phyloP scores from a whole-genome alignment of 2,329 filamentous ascomycete genomes.

The Paecilomyces fulvus region DNA sequence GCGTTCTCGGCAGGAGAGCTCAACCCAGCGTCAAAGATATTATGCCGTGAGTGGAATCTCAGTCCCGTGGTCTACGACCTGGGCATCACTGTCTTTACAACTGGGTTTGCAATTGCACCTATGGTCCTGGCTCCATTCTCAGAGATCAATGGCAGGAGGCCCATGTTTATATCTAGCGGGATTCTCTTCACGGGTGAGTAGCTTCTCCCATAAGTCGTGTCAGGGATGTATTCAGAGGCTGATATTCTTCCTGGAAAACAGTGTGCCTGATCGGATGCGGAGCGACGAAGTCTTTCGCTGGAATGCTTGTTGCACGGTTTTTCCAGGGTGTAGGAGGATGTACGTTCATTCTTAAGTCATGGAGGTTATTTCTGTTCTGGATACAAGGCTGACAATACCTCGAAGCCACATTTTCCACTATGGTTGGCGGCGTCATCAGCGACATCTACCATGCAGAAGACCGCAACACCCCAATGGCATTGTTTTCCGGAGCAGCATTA shows the following conservation, averaged over 20 bases:
- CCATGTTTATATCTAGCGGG: conserved; percentile 70
- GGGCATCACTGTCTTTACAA: conserved; percentile 74
- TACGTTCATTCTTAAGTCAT: conserved; percentile 33
- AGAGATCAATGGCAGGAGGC: conserved; percentile 36
- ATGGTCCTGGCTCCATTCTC: conserved; percentile 49
- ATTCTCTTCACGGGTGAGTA: conserved; percentile 54
- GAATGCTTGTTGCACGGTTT: conserved; percentile 68
- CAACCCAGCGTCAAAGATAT: conserved; percentile 57
- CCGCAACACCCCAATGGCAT: conserved; percentile 80
- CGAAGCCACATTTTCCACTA: conserved; percentile 62
- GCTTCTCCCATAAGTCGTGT: conserved; percentile 23
- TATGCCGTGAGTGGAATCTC: conserved; percentile 58
- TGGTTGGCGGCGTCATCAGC: conserved; percentile 85
- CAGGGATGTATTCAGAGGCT: not conserved
- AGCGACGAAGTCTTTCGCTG: conserved; percentile 58
- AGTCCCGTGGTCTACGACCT: conserved; percentile 58
- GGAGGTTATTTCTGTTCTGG: not conserved
- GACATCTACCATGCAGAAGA: conserved; percentile 74
- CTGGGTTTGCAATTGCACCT: conserved; percentile 71
- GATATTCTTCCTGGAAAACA: no score
- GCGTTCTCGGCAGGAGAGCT: conserved; percentile 78
- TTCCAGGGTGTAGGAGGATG: conserved; percentile 69
- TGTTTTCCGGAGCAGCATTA: conserved; percentile 73
- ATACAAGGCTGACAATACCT: not conserved
- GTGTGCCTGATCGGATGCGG: conserved; percentile 64